phyloP scores from a whole-genome alignment of 352 stramenopile genomes.

The Globisporangium parvum region DNA sequence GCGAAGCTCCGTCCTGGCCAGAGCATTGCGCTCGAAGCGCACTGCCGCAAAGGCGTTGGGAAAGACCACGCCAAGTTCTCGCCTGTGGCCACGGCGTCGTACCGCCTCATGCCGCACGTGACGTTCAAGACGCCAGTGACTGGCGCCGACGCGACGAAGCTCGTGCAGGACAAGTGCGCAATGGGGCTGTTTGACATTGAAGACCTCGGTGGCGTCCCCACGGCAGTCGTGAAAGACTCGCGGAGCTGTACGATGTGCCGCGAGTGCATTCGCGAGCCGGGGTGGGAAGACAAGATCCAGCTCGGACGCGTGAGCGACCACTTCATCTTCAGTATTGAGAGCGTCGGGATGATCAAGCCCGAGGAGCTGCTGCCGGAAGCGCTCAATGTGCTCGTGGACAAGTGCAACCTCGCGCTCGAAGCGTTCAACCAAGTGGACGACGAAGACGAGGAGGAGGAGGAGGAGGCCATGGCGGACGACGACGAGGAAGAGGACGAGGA shows the following conservation, averaged over 20 bases:
- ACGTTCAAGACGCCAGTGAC: constrained; percentile 60
- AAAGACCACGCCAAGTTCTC: constrained; percentile 98
- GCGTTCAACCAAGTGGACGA: constrained; percentile 57
- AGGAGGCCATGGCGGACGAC: constrained; percentile 33
- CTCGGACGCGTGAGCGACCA: constrained; percentile 92
- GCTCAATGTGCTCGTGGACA: constrained; percentile 73
- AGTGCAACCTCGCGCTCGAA: constrained; percentile 81
- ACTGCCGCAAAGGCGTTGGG: constrained; percentile 92
- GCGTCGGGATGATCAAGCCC: constrained; percentile 81
- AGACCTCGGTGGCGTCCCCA: constrained; percentile 68
- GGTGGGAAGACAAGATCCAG: constrained; percentile 84
- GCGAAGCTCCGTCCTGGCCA: constrained; percentile 95
- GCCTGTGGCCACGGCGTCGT: constrained; percentile 94
- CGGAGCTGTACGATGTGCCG: constrained; percentile 94
- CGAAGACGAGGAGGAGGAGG: constrained; percentile 52
- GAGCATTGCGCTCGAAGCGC: constrained; percentile 94
- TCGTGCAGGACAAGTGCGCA: constrained; percentile 60
- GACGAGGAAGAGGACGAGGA: constrained; percentile 53
- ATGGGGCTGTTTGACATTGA: constrained; percentile 91
- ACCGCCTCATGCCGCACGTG: constrained; percentile 89
- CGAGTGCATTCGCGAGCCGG: constrained; percentile 92
- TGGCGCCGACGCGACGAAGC: constrained; percentile 51
- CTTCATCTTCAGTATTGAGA: constrained; percentile 94
- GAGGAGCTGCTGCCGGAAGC: constrained; percentile 77
- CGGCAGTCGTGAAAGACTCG: constrained; percentile 79